Evolutionary conservation across 768 basidiomycete genomes (phyloP), one percentile per base, ranked within the genome.

Genomic region (Favolaschia claudopus): DNA sequence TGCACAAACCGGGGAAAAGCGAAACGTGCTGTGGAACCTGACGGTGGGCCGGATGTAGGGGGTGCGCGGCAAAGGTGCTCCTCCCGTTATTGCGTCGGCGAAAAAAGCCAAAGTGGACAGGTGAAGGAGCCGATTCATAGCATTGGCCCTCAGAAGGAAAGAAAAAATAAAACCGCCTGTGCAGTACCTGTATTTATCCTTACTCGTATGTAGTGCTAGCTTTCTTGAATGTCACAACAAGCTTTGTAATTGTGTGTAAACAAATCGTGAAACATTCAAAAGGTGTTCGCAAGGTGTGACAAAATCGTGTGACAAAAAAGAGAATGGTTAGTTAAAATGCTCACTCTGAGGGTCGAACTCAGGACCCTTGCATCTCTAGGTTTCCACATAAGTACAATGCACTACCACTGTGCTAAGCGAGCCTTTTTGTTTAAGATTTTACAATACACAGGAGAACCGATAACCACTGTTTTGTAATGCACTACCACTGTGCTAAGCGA

Each of bases 1-100:
- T 8, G 85, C 84, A 37, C 77, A 77, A 57, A 71, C 76, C 2
- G 90, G 89, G 27, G 89, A 89, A 63, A 93, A 93, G 77, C 79
- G 91, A 93, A 92, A 71, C 84, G 89, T 34, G 86, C 82, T 1
- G 79, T 90, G 0, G 91, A 92, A 68, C 91, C 90, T 2, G 91
- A 92, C 66, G 91, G 91, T 63, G 91, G 88, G 0, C 85, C 87
- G 3, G 84, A 88, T 64, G 79, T 81, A 25, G 91, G n/a, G 91
- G 10, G 71, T 86, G 12, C 82, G 91, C 22, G 91, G 91, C 1
- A 79, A 76, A 8, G 79, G 75, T 29, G 87, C 86, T 4, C 91
- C 91, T 12, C 84, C 84, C 36, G 62, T 69, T 2, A 63, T 82
- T 50, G 75, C 77, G 55, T 72, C 72, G 44, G 72, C 73, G 33